phyloP scores from a whole-genome alignment of 2,329 filamentous ascomycete genomes.

The Pestalotiopsis fici region DNA sequence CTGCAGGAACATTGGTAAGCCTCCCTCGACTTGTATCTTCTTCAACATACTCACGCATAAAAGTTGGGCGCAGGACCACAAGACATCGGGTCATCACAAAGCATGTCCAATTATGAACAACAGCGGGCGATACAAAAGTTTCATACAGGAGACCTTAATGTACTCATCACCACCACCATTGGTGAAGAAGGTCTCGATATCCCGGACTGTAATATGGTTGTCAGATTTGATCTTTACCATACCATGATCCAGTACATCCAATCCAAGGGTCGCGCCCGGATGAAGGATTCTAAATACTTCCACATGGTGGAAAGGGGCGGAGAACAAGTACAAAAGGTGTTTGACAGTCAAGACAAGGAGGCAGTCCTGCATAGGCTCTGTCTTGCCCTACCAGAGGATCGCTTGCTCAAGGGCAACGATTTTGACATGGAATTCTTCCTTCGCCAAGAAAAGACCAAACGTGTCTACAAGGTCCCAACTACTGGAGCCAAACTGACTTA shows the following conservation, averaged over 20 bases:
- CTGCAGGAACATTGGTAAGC: conserved; percentile 56
- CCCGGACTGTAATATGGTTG: conserved; percentile 66
- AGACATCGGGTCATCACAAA: conserved; percentile 46
- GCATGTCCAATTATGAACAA: conserved; percentile 71
- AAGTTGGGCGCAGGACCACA: conserved; percentile 44
- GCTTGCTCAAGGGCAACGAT: conserved; percentile 64
- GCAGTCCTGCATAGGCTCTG: conserved; percentile 75
- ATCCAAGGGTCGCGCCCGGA: conserved; percentile 83
- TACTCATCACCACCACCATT: conserved; percentile 67
- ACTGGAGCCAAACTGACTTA: conserved; percentile 82
- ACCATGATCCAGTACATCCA: conserved; percentile 96
- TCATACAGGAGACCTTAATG: conserved; percentile 59
- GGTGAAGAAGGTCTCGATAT: conserved; percentile 70
- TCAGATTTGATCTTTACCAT: conserved; percentile 82
- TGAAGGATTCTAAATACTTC: conserved; percentile 75
- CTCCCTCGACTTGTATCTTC: not conserved
- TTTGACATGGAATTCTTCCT: conserved; percentile 58
- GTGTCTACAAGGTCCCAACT: conserved; percentile 58
- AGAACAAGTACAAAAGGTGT: conserved; percentile 56
- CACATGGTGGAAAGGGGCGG: conserved; percentile 74
- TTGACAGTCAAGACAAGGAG: conserved; percentile 63
- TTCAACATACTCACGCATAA: conserved; percentile 15
- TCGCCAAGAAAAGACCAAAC: conserved; percentile 47
- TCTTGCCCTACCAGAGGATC: conserved; percentile 70
- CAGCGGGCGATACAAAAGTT: conserved; percentile 71